phyloP scores from a whole-genome alignment of 208 protist genomes.

The Lotmaria passim region DNA sequence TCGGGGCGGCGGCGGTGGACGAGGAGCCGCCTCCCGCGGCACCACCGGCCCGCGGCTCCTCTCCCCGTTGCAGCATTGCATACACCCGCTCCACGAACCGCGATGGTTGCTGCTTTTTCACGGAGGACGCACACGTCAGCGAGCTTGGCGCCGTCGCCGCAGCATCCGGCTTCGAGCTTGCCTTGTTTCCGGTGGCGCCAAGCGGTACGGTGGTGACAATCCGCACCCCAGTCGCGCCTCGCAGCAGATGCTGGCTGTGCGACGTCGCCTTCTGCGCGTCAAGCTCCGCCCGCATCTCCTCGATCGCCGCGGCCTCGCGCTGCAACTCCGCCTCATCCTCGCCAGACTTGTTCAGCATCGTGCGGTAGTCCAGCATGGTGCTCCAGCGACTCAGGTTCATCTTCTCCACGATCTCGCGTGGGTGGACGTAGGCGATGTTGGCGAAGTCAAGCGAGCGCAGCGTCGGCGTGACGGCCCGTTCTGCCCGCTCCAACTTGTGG shows the following conservation, averaged over 20 bases:
- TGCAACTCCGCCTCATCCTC: constrained; percentile 10
- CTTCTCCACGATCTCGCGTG: constrained; percentile 77
- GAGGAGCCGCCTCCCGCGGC: too few species aligned
- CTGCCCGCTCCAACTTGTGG: constrained; percentile 66
- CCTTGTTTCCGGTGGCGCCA: background rate
- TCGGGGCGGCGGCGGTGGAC: background rate
- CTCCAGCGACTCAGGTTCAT: constrained; percentile 84
- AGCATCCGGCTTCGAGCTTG: background rate
- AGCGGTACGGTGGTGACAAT: constrained; percentile 10
- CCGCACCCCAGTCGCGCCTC: constrained; percentile 8
- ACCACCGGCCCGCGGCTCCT: background rate
- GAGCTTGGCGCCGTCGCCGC: constrained; percentile 8
- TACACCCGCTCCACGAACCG: constrained; percentile 64
- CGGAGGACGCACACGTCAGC: background rate
- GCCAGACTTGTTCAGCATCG: constrained; percentile 15
- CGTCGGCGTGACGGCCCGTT: constrained; percentile 77
- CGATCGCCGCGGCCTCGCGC: constrained; percentile 25
- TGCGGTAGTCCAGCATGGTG: constrained; percentile 80
- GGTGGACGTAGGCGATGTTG: constrained; percentile 76
- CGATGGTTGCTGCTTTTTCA: constrained; percentile 29
- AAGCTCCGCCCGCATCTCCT: constrained; percentile 27
- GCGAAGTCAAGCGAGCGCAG: constrained; percentile 73
- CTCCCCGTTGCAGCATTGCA: constrained; percentile 49
- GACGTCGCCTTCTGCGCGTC: constrained; percentile 26
- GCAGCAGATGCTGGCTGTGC: constrained; percentile 23